phyloP scores from a whole-genome alignment of 2,329 filamentous ascomycete genomes.

The Monilinia aucupariae region DNA sequence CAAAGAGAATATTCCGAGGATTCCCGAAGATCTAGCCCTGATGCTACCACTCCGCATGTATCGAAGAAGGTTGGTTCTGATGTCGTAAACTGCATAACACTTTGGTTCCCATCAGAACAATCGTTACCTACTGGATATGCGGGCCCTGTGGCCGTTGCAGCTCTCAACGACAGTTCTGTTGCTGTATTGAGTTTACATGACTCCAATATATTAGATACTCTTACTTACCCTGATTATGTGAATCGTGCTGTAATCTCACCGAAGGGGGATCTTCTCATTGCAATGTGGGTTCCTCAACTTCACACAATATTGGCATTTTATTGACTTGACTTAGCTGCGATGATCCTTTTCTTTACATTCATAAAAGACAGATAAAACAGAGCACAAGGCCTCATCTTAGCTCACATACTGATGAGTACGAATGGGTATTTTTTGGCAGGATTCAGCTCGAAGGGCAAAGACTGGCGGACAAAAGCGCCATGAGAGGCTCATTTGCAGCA shows the following conservation, averaged over 20 bases:
- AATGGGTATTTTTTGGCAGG: slow-evolving; percentile 48
- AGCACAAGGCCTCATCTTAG: slow-evolving; percentile 24
- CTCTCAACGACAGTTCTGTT: slow-evolving; percentile 89
- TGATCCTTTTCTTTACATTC: slow-evolving; percentile 79
- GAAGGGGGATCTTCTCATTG: slow-evolving; percentile 71
- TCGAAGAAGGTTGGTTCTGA: slow-evolving; percentile 53
- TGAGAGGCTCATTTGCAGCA: slow-evolving; percentile 68
- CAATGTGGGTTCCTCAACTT: slow-evolving; percentile 52
- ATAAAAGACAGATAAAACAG: slow-evolving; percentile 45
- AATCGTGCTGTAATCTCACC: slow-evolving; percentile 94
- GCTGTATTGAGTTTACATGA: slow-evolving; percentile 72
- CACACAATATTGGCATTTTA: background rate
- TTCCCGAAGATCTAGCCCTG: slow-evolving; percentile 22
- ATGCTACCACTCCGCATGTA: slow-evolving; percentile 34
- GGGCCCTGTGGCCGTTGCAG: slow-evolving; percentile 61
- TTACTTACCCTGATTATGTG: slow-evolving; percentile 77
- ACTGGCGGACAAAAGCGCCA: slow-evolving; percentile 48
- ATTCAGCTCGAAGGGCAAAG: slow-evolving; percentile 55
- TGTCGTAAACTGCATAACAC: slow-evolving; percentile 61
- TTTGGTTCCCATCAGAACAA: slow-evolving; percentile 48
- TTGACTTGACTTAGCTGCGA: slow-evolving; percentile 43
- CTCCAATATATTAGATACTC: slow-evolving; percentile 60
- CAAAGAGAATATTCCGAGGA: slow-evolving; percentile 18
- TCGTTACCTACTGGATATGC: slow-evolving; percentile 41
- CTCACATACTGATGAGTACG: slow-evolving; percentile 34